Base-by-base conservation (phyloP, 2,329 filamentous ascomycete species). In the Trichoderma aggressivum region DNA sequence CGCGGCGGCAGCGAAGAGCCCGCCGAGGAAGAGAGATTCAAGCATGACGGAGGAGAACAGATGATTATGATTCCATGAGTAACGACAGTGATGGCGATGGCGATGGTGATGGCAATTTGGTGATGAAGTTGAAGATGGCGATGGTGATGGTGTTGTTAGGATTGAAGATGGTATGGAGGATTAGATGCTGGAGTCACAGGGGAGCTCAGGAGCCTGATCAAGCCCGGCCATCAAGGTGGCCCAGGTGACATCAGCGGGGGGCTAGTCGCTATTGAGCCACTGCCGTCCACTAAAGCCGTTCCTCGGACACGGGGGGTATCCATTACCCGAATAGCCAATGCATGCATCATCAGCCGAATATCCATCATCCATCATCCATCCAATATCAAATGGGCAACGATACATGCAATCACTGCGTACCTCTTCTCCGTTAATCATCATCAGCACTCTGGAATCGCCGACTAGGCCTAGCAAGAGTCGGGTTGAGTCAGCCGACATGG, bases 1-100 rank as follows among this genome's bases (percentile, higher is more conserved):
- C 68, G 80, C 78, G 67, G 78, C 78, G 62, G 78, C 78, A 68
- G 81, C 78, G 70, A 85, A 72, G 53, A 78, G 77, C 47, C 77
- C 75, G 67, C 75, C 73, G 62, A 77, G 61, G 30, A 78, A 36
- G 34, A 74, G 71, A n/a, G 60, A 75, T 70, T 75, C 71, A 10
- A 77, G 63, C 67, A 80, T 81, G 76, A 76, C 76, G 47, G 18
- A 21, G 34, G 18, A 14, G 34, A n/a, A 21, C 11, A 24, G 26
- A 34, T 24, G 24, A 26, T 61, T 43, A 65, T 11, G 60, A 24
- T 64, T 68, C 70, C 70, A 72, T 63, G 70, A 34, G 59, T 47
- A 18, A 16, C n/a, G 34, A 18, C 8, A 50, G 32, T 43, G 67
- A 6, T 61, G 56, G n/a, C 8, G 36, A 43, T 32, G 65, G 16